These are phyloP conservation scores for Gossypium mustelinum DNA, from an alignment of 345 rosid species.

Conservation along the genomic window DNA sequence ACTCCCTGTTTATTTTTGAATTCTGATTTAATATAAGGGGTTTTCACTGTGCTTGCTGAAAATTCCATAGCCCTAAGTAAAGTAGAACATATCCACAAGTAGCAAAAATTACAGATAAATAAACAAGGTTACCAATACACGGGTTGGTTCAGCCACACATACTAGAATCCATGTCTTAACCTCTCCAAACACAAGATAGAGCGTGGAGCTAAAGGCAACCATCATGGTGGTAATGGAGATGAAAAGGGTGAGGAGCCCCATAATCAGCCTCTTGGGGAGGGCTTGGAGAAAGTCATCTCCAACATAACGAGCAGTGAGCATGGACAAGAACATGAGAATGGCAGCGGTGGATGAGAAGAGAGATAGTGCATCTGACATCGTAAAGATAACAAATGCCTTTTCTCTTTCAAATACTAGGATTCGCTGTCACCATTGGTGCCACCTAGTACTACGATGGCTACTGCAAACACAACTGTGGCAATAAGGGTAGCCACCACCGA, in stretches of 20 bases:
- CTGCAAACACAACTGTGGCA: constrained; percentile 27
- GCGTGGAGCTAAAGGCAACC: constrained; percentile 21
- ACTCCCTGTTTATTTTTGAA: background rate
- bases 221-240: constrained; percentile 25
- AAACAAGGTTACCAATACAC: constrained; percentile 18
- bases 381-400: constrained; percentile 17
- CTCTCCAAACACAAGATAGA: constrained; percentile 5
- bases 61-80: constrained; percentile 18
- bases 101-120: constrained; percentile 15
- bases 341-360: constrained; percentile 25
- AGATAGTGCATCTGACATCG: constrained; percentile 19
- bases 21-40: background rate
- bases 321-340: constrained; percentile 26
- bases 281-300: constrained; percentile 26
- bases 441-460: constrained; percentile 27
- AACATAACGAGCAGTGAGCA: constrained; percentile 23
- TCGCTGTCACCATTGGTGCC: constrained; percentile 13
- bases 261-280: constrained; percentile 21
- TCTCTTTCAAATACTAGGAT: constrained; percentile 5
- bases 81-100: constrained; percentile 16
- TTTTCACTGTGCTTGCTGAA: background rate
- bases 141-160: constrained; percentile 8
- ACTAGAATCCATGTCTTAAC: background rate
- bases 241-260: constrained; percentile 15
- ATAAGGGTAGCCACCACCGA: constrained; percentile 26